Evolutionary conservation across 108 stramenopile species (phyloP), one percentile per base, ranked within the genome.

Genomic region (Seminavis robusta): DNA sequence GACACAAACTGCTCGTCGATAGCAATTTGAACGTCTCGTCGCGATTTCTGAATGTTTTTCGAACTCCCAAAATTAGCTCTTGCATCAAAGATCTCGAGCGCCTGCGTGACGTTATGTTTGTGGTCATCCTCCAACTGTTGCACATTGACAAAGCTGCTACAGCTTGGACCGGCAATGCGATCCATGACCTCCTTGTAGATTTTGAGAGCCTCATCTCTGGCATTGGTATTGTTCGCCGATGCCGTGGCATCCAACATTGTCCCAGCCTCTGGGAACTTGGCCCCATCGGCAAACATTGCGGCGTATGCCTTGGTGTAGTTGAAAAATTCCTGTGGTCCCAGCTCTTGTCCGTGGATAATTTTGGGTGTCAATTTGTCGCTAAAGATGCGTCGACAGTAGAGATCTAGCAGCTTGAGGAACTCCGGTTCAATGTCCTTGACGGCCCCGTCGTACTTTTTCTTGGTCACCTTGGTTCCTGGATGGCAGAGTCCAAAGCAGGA

Each of bases 241-340:
- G 97, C 89, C 11, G 98, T 99, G 0, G 98, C 98, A 44, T 93
- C 96, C 23, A 99, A 74, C 85, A 99, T 72, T 21, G 97, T 97
- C 57, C 86, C 81, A 0, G 98, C 96, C 63, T 95, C 88, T 0
- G 97, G 97, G 57, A 99, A 99, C 39, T 81, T 64, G 6, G 86
- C 86, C 5, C 93, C 97, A 24, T 74, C 66, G 17, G 86, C 80
- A 81, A 98, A 98, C 78, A 99, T 80, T 20, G 69, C 70, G 27
- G 92, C 95, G 60, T 98, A 99, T 2, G 93, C 86, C 55, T 87
- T 71, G 64, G 96, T 90, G 76, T 95, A 98, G 27, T 77, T 71
- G 15, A 81, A 77, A 16, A 99, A 81, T 67, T 98, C 97, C 1
- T 74, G 76, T 10, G 94, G 95, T 36, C 88, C 98, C 26, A 99